Conservation (phyloP, 306 rosid species). For the Potentilla sterilis region DNA sequence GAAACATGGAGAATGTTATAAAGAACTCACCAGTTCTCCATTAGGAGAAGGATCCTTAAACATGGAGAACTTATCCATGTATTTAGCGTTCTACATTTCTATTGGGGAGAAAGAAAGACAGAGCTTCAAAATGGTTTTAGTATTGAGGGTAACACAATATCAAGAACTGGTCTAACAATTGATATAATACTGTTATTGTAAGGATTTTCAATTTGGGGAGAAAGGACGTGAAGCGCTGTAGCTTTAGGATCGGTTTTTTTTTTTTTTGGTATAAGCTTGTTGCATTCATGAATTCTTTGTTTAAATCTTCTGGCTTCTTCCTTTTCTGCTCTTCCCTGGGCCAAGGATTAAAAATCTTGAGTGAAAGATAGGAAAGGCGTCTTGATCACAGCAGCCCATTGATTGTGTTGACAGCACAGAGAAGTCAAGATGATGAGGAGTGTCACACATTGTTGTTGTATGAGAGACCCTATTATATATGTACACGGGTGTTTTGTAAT, state of each 20-base stretch:
- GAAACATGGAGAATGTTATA: constrained; percentile 4
- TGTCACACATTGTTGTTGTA: background rate
- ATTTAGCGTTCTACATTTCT: background rate
- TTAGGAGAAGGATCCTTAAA: background rate
- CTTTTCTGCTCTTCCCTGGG: background rate
- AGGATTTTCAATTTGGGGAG: background rate
- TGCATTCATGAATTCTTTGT: background rate
- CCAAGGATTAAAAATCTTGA: too few relatives aligned
- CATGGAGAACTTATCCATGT: background rate
- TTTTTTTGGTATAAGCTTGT: background rate
- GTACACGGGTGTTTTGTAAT: background rate
- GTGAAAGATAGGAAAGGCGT: too few relatives aligned
- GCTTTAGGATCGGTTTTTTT: background rate
- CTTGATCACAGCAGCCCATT: background rate
- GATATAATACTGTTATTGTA: background rate
- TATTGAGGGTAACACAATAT: background rate
- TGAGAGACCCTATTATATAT: background rate
- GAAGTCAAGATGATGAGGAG: background rate
- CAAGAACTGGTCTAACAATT: background rate
- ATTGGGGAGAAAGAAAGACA: background rate
- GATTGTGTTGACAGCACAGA: background rate
- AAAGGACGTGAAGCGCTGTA: background rate
- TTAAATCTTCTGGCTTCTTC: background rate
- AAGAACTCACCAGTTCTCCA: background rate
- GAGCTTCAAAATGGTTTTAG: background rate